These are phyloP conservation scores for Xylaria sp. DNA, from an alignment of 2,329 filamentous ascomycete species.

Conservation along the genomic window DNA sequence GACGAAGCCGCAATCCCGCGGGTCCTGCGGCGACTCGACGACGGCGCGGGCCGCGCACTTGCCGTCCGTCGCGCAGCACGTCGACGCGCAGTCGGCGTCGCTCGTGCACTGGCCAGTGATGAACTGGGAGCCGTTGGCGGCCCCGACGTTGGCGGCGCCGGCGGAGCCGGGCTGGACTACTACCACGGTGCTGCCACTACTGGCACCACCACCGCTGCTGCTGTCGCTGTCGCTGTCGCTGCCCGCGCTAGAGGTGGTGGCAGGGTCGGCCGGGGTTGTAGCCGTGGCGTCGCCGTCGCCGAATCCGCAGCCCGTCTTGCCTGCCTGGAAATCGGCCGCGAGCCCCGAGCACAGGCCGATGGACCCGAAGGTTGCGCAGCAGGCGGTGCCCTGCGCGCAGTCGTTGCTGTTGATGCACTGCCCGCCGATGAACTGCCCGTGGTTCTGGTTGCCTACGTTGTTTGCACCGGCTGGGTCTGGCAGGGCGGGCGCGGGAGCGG, in stretches of 20 bases:
- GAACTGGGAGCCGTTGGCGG: constrained; percentile 43
- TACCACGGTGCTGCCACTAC: background rate
- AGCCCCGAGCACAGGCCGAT: constrained; percentile 45
- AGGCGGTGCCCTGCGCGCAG: constrained; percentile 42
- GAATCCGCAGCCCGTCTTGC: constrained; percentile 48
- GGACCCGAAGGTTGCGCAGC: constrained; percentile 45
- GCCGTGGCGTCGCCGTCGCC: constrained; percentile 19
- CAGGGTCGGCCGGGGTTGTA: background rate
- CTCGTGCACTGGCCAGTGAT: constrained; percentile 47
- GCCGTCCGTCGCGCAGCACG: constrained; percentile 29
- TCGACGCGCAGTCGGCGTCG: constrained; percentile 45
- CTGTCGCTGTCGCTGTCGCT: background rate
- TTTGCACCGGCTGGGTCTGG: constrained; percentile 38
- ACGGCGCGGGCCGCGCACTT: constrained; percentile 24
- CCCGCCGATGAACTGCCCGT: constrained; percentile 46
- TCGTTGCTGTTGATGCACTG: constrained; percentile 43
- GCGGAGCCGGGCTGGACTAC: constrained; percentile 32
- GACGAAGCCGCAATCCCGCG: constrained; percentile 27
- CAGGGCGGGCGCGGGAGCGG: constrained; percentile 20
- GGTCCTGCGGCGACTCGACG: constrained; percentile 19
- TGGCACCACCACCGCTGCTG: too few species aligned
- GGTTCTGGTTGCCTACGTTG: constrained; percentile 45
- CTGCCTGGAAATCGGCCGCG: constrained; percentile 42
- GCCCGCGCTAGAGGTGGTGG: background rate
- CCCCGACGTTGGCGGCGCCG: constrained; percentile 44